Conservation (phyloP, 768 basidiomycete genomes). For the Strobilomyces dryophilus region DNA sequence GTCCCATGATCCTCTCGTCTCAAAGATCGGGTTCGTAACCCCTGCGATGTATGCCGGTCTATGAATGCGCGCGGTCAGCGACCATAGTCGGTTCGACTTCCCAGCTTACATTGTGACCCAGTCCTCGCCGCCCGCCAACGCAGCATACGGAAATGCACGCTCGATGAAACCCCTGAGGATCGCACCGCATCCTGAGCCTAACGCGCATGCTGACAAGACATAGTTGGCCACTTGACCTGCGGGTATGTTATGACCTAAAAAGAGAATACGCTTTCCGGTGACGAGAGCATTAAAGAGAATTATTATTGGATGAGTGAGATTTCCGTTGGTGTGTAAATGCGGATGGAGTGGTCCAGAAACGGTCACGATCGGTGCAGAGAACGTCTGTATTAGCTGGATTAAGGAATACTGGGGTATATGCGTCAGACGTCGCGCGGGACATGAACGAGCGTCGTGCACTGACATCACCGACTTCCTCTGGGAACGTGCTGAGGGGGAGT, state of each 20-base stretch:
- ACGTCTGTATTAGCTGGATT: constrained; percentile 84
- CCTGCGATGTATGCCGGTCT: constrained; percentile 95
- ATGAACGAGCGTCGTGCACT: constrained; percentile 29
- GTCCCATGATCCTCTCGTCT: constrained; percentile 85
- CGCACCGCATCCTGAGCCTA: constrained; percentile 87
- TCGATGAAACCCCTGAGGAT: constrained; percentile 84
- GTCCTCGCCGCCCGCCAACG: constrained; percentile 81
- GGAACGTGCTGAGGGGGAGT: constrained; percentile 83
- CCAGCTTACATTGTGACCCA: constrained; percentile 79
- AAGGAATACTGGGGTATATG: constrained; percentile 70
- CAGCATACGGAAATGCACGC: constrained; percentile 93
- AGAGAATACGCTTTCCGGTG: constrained; percentile 94
- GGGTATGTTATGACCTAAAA: constrained; percentile 85
- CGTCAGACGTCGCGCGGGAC: background rate
- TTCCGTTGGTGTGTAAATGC: constrained; percentile 90
- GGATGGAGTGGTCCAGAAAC: constrained; percentile 79
- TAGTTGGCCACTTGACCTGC: constrained; percentile 88
- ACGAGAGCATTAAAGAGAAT: constrained; percentile 94
- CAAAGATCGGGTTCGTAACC: constrained; percentile 96
- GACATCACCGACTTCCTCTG: constrained; percentile 96
- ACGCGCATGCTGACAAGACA: constrained; percentile 90
- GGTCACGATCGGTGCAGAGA: constrained; percentile 55
- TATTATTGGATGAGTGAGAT: constrained; percentile 89
- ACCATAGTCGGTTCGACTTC: background rate
- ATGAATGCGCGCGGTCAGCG: constrained; percentile 6